Evolutionary conservation across 2,329 filamentous ascomycete species (phyloP).

Genomic region (Aspergillus sp.): DNA sequence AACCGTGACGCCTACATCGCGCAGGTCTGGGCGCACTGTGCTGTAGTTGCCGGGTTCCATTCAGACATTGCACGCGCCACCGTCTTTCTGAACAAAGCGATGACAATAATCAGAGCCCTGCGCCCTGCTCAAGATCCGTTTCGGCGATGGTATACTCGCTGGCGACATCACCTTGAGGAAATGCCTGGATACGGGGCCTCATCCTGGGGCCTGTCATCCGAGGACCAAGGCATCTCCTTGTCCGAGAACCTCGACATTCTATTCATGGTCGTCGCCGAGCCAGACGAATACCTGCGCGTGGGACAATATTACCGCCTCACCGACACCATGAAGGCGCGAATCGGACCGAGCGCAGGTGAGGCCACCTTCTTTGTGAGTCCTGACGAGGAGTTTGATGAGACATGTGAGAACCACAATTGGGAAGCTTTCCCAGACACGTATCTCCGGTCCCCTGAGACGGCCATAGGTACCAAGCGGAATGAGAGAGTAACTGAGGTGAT

Average conservation of each 20-base stretch:
- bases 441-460: neutral
- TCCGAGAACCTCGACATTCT: conserved; percentile 7
- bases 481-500: neutral
- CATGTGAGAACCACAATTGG: neutral
- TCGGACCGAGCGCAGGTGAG: neutral
- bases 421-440: neutral
- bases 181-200: conserved; percentile 18
- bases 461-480: neutral
- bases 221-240: conserved; percentile 5
- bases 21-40: conserved; percentile 20
- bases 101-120: neutral
- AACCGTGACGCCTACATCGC: conserved; percentile 17
- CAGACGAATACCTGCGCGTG: conserved; percentile 15
- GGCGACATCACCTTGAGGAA: conserved; percentile 4
- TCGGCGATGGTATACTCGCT: conserved; percentile 7
- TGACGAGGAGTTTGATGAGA: neutral
- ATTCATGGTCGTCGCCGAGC: conserved; percentile 17
- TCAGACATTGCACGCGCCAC: conserved; percentile 23
- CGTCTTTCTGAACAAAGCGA: conserved; percentile 19
- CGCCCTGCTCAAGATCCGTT: neutral
- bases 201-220: conserved; percentile 13
- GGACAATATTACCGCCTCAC: conserved; percentile 4
- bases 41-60: conserved; percentile 23
- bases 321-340: neutral
- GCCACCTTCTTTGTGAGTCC: neutral